Evolutionary conservation across 164 flowering plant genomes (phyloP).

Genomic region (Echeveria elegans): DNA sequence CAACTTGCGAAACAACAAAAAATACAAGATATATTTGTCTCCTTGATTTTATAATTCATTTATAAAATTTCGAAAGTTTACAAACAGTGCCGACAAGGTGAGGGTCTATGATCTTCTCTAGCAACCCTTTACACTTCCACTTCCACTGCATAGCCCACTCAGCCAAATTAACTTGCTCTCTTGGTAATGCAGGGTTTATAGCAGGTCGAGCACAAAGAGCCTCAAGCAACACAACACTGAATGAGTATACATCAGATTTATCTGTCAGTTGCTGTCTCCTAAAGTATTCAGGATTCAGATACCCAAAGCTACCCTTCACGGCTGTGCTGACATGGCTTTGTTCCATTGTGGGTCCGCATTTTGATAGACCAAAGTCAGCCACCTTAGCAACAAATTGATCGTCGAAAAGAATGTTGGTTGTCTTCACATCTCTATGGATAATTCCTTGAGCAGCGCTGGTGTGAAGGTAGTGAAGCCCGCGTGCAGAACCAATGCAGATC

Average conservation of each 20-base stretch:
- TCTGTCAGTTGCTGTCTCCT: constrained; percentile 59
- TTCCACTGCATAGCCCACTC: constrained; percentile 75
- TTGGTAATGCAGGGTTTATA: constrained; percentile 43
- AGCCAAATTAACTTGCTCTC: constrained; percentile 64
- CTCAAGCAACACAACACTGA: constrained; percentile 63
- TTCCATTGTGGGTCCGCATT: constrained; percentile 36
- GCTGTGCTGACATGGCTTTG: constrained; percentile 60
- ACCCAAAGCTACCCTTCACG: constrained; percentile 69
- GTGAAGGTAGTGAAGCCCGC: constrained; percentile 69
- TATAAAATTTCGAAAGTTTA: too few relatives aligned
- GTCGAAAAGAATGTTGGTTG: constrained; percentile 58
- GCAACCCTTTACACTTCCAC: constrained; percentile 43
- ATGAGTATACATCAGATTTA: constrained; percentile 69
- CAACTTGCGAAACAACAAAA: too few relatives aligned
- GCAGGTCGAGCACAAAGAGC: constrained; percentile 56
- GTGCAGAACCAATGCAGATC: constrained; percentile 54
- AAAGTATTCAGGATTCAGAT: constrained; percentile 66
- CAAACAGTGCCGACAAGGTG: constrained; percentile 28
- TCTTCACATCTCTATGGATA: constrained; percentile 63
- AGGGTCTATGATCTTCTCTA: constrained; percentile 52
- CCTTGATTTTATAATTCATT: too few relatives aligned
- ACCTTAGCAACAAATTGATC: constrained; percentile 53
- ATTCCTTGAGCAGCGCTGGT: constrained; percentile 63
- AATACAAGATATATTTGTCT: too few relatives aligned
- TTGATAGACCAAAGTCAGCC: constrained; percentile 60